Conservation (phyloP, 176 grass and related monocot genomes). For the Microstegium vimineum region DNA sequence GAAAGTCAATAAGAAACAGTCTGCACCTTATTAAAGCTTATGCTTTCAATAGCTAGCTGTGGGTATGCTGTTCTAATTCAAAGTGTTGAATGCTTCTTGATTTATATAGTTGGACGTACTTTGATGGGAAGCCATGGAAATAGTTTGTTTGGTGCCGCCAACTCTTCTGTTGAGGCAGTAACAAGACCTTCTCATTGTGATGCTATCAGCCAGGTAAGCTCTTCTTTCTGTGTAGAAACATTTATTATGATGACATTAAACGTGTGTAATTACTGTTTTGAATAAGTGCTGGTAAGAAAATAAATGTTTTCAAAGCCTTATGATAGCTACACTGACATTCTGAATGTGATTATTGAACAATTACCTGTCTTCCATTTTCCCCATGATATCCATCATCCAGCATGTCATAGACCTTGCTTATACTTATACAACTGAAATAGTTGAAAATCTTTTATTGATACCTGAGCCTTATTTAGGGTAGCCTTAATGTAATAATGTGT, state of each 20-base stretch:
- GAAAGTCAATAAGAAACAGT: background rate
- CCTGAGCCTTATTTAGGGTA: background rate
- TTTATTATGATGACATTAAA: background rate
- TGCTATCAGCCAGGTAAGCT: slow-evolving; percentile 53
- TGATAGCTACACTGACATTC: background rate
- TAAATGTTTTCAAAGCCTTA: background rate
- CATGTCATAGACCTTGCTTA: background rate
- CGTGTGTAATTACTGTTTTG: background rate
- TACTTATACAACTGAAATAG: background rate
- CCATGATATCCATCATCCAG: background rate
- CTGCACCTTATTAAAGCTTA: background rate
- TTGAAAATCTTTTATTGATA: too few relatives aligned
- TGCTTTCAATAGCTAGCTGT: background rate
- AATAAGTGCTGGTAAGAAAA: background rate
- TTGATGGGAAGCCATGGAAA: slow-evolving; percentile 52
- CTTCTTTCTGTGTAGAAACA: background rate
- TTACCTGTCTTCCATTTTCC: background rate
- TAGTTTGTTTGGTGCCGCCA: slow-evolving; percentile 38
- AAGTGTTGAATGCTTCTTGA: slow-evolving; percentile 2
- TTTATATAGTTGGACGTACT: slow-evolving; percentile 42
- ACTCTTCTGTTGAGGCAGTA: slow-evolving; percentile 13
- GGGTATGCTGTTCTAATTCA: background rate
- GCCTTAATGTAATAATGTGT: too few relatives aligned
- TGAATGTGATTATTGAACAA: background rate
- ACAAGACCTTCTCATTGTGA: slow-evolving; percentile 26